Base-by-base conservation (phyloP, 2,329 filamentous ascomycete genomes). In the Cladobotryum mycophilum region DNA sequence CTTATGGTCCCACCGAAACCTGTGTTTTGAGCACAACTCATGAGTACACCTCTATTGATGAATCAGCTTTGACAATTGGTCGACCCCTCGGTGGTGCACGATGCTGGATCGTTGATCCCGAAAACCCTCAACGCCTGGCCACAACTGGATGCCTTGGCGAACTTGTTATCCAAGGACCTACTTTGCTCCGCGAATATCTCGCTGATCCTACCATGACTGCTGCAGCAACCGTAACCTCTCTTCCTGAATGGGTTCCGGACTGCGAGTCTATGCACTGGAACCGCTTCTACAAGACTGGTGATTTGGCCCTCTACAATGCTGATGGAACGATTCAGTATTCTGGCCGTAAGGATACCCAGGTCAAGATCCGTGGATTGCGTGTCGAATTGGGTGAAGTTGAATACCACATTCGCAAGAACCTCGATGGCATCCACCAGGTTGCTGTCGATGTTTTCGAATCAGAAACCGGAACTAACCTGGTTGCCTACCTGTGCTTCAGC, bases 371-470 rank as follows among this genome's bases (percentile, higher is more conserved):
- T 13, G 51, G 51, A 6, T 14, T 45, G 2, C 47, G 51, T n/a
- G 37, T 53, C 12, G 51, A 53, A 5, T 4, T 50, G 12, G 51
- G 51, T 4, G 51, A 53, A n/a, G 37, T 53, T n/a, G 51, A 53
- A 2, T 12, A 52, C 12, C 45, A 52, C 9, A 52, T 49, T 14
- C 38, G 22, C 3, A 40, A 44, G 5, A 34, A 8, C 15, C 3
- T 51, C 9, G 25, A 30, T 2, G 14, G 17, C 11, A 12, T 35
- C 1, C n/a, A 14, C 1, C 49, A 51, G 34, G 18, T 51, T 5
- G 49, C 49, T 5, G 49, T 51, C 13, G 49, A 51, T 3, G 45
- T 36, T n/a, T 30, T 30, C 25, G 25, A 30, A 30, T 30, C 25
- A 30, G 25, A 30, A 30, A 30, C 25, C 25, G 25, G 25, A 30